Percentiles rank a stretch among this genome's conserved stretches.
These are phyloP conservation scores for Purpureocillium lavendulum DNA, from an alignment of 2,329 filamentous ascomycete species.

Conservation along the genomic window DNA sequence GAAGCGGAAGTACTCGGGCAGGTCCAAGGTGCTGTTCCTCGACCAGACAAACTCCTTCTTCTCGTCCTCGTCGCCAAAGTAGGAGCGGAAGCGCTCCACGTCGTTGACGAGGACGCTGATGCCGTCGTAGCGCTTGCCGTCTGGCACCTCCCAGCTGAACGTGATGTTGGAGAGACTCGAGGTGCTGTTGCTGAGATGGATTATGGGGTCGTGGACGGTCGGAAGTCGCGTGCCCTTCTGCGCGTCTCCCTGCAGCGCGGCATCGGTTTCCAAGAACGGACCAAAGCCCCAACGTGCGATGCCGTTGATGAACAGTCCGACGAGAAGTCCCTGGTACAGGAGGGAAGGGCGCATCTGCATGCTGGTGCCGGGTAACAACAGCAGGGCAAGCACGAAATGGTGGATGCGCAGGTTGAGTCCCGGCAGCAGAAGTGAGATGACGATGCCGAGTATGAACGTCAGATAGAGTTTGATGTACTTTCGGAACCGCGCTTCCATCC, in stretches of 20 bases:
- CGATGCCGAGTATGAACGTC: conserved; percentile 55
- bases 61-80: conserved; percentile 47
- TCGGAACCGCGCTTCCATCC: conserved; percentile 72
- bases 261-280: conserved; percentile 74
- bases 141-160: conserved; percentile 43
- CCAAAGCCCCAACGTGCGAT: conserved; percentile 93
- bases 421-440: conserved; percentile 65
- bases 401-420: conserved; percentile 80
- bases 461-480: conserved; percentile 72
- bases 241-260: conserved; percentile 60
- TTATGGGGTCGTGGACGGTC: conserved; percentile 35
- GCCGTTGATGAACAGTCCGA: conserved; percentile 91
- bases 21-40: conserved; percentile 31
- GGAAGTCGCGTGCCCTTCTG: conserved; percentile 56
- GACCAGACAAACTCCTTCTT: conserved; percentile 49
- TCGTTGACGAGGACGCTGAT: conserved; percentile 79
- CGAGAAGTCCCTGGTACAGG: conserved; percentile 79
- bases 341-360: conserved; percentile 81
- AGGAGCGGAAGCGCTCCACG: conserved; percentile 71
- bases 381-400: conserved; percentile 83
- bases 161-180: conserved; percentile 53
- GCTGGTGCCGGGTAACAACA: conserved; percentile 80
- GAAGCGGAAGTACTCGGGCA: conserved; percentile 71
- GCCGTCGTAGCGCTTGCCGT: conserved; percentile 53
- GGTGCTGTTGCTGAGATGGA: conserved; percentile 30